These are phyloP conservation scores for Aquilaria yunnanensis DNA, from an alignment of 345 rosid species.

Conservation along the genomic window DNA sequence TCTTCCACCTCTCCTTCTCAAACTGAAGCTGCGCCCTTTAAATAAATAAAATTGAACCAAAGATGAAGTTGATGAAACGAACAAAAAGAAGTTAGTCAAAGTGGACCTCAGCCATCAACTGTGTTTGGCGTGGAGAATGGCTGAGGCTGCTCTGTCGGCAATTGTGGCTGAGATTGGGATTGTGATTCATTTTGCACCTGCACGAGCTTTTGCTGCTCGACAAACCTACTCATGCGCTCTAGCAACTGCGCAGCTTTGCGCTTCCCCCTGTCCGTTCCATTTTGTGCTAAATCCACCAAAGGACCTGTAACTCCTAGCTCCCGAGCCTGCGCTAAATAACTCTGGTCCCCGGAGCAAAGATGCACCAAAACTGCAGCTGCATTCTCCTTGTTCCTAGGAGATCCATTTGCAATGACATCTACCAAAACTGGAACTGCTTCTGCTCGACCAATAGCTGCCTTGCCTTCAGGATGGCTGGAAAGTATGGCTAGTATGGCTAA, in stretches of 20 bases:
- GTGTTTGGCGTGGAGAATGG: constrained; percentile 20
- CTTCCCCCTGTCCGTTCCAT: constrained; percentile 92
- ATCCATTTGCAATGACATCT: constrained; percentile 59
- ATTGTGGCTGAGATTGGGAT: constrained; percentile 27
- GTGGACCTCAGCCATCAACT: constrained; percentile 37
- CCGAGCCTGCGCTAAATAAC: constrained; percentile 62
- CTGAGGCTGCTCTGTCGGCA: constrained; percentile 32
- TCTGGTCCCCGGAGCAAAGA: constrained; percentile 76
- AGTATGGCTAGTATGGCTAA: constrained; percentile 74
- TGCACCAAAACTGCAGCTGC: constrained; percentile 87
- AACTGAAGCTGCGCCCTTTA: constrained; percentile 18
- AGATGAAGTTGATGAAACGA: constrained; percentile 17
- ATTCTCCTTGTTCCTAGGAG: constrained; percentile 72
- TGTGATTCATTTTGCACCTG: constrained; percentile 28
- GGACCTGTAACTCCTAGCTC: constrained; percentile 76
- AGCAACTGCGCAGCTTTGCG: constrained; percentile 89
- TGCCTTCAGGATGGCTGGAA: constrained; percentile 75
- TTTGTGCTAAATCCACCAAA: constrained; percentile 70
- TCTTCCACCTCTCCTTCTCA: constrained; percentile 43
- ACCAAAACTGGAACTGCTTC: constrained; percentile 69
- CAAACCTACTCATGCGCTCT: constrained; percentile 63
- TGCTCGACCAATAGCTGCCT: constrained; percentile 60
- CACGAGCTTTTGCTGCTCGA: constrained; percentile 69
- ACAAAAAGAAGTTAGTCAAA: constrained; percentile 1
- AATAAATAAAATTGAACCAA: background rate